Evolutionary conservation across 1,284 basidiomycete species (phyloP), one percentile per base, ranked within the genome.

Genomic region (Ganoderma resinaceum): DNA sequence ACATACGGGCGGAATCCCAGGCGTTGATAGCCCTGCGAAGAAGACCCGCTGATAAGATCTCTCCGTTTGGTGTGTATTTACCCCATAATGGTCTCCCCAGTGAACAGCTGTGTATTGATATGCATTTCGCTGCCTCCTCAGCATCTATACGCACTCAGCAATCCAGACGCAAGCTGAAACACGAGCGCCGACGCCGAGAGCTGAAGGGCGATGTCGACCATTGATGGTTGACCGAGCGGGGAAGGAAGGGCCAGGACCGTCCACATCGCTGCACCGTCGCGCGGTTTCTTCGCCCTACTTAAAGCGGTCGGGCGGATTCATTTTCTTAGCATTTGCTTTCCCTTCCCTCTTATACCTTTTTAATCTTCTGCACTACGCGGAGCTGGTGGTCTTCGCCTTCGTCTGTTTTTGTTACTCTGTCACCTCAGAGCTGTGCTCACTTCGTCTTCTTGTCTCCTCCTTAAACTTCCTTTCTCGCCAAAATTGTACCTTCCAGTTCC

Each of bases 401-500:
- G 55, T 55, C 43, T 42, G 40, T 49, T 42, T 58, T 35, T 61
- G 37, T 60, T 46, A 40, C 42, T n/a, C n/a, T n/a, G n/a, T n/a
- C 23, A 53, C 61, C n/a, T 38, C 62, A 65, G 71, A 72, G 71
- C 71, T 72, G 71, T 68, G 71, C 71, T 72, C 68, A 66, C 70
- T 69, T 68, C 66, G 66, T 66, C 68, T 70, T 72, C 62, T 5
- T 42, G 18, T n/a, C n/a, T 65, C 43, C 33, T 26, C 52, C 46
- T 64, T 20, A 52, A 67, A 61, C 38, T 43, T 68, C 60, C 46
- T 37, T 20, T 40, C 29, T 12, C 58, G 58, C 66, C n/a, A n/a
- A n/a, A n/a, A n/a, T n/a, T n/a, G n/a, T n/a, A n/a, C n/a, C n/a
- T n/a, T n/a, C n/a, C n/a, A n/a, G n/a, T n/a, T n/a, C n/a, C n/a